A percentile compares a stretch with the other conserved stretches of the same genome.
phyloP scores from a whole-genome alignment of 2,329 filamentous ascomycete genomes.

The Sporothrix euskadiensis region DNA sequence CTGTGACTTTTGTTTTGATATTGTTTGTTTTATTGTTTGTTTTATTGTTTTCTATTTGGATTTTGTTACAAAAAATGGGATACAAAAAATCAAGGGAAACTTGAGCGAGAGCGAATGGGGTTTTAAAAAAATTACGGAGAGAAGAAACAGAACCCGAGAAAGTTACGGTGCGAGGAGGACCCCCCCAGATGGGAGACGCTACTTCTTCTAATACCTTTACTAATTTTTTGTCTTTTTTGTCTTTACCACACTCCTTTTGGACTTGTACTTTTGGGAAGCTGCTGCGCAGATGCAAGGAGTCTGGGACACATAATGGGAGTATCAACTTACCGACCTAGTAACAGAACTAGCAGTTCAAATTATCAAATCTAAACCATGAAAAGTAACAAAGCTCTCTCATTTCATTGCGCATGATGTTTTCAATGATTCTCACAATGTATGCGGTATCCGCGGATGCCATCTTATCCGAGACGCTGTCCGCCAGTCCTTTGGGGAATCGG shows the following conservation, averaged over 20 bases:
- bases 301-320: conserved; percentile 2
- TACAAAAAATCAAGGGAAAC: neutral
- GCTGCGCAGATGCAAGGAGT: conserved; percentile 15
- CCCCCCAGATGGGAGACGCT: neutral
- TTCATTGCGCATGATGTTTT: neutral
- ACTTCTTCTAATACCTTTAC: conserved; percentile 1
- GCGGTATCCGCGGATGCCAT: neutral
- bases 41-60: neutral
- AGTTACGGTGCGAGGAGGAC: neutral
- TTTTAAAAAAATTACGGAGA: neutral
- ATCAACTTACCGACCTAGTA: neutral
- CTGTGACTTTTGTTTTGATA: neutral
- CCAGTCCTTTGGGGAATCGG: neutral
- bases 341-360: neutral
- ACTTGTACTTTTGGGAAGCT: neutral
- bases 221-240: neutral
- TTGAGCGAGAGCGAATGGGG: neutral
- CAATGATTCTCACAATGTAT: neutral
- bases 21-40: conserved; percentile 10
- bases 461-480: neutral
- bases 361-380: neutral
- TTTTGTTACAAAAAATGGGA: neutral
- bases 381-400: too few relatives aligned
- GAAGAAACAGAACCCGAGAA: neutral
- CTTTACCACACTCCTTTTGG: conserved; percentile 11